A percentile compares a stretch with the other conserved stretches of the same genome.
Conservation (phyloP, 805 yeast species). For the Priceomyces medius region DNA sequence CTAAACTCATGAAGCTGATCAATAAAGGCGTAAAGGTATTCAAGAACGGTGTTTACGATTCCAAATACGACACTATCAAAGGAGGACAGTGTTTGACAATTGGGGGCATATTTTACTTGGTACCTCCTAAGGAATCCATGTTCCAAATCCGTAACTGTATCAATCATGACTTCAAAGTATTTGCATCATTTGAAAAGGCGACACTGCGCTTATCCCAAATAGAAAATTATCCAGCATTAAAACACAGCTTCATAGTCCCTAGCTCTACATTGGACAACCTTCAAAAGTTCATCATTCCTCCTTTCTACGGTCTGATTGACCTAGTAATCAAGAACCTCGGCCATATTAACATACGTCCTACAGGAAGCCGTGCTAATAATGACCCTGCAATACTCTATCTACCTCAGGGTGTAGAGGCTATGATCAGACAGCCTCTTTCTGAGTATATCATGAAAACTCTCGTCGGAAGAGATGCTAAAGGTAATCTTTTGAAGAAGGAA, state of each 20-base stretch:
- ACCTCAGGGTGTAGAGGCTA: constrained; percentile 54
- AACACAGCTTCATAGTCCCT: constrained; percentile 16
- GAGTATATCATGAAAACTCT: constrained; percentile 37
- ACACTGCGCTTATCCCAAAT: constrained; percentile 14
- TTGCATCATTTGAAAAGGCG: constrained; percentile 31
- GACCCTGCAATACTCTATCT: constrained; percentile 43
- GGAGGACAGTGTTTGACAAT: constrained; percentile 48
- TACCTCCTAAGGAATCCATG: constrained; percentile 52
- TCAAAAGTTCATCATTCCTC: constrained; percentile 58
- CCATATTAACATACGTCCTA: constrained; percentile 57
- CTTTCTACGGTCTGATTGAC: constrained; percentile 68
- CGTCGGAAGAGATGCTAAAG: constrained; percentile 28
- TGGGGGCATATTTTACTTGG: constrained; percentile 62
- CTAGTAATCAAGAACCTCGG: constrained; percentile 67
- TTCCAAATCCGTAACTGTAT: constrained; percentile 48
- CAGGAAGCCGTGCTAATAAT: constrained; percentile 40
- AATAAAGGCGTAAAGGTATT: constrained; percentile 28
- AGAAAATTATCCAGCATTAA: constrained; percentile 15
- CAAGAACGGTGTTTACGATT: constrained; percentile 28
- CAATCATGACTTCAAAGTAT: constrained; percentile 39
- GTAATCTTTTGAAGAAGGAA: constrained; percentile 21
- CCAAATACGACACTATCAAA: constrained; percentile 36
- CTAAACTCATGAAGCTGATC: constrained; percentile 22
- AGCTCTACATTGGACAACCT: constrained; percentile 22
- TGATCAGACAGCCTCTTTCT: constrained; percentile 54